phyloP scores from a whole-genome alignment of 345 rosid genomes.

The Carallia pectinifolia region DNA sequence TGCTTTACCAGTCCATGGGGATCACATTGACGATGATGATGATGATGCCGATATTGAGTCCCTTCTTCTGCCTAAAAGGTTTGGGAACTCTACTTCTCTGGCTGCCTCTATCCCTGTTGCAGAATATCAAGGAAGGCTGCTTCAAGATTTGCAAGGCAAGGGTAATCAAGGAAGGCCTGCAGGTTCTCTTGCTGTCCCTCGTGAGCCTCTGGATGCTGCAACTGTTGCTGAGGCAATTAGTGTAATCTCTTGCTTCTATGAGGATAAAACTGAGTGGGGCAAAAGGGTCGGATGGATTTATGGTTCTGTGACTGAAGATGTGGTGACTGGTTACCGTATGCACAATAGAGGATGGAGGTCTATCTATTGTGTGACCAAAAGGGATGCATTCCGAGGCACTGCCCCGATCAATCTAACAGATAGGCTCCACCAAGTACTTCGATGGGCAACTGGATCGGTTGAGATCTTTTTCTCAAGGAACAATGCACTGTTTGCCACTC shows the following conservation, averaged over 20 bases:
- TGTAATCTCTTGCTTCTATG: conserved; percentile 76
- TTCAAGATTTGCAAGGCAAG: conserved; percentile 61
- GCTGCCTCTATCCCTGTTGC: conserved; percentile 72
- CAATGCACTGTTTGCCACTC: conserved; percentile 62
- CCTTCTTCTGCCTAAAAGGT: conserved; percentile 58
- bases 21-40: conserved; percentile 27
- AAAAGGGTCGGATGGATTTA: conserved; percentile 82
- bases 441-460: conserved; percentile 86
- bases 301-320: conserved; percentile 84
- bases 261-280: conserved; percentile 83
- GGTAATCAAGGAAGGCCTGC: conserved; percentile 66
- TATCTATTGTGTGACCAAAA: conserved; percentile 66
- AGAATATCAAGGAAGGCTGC: conserved; percentile 73
- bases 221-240: conserved; percentile 79
- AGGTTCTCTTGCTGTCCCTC: conserved; percentile 73
- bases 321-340: conserved; percentile 76
- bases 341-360: conserved; percentile 92
- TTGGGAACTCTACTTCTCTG: conserved; percentile 61
- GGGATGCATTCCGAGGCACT: conserved; percentile 73
- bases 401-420: conserved; percentile 75
- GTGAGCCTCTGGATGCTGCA: conserved; percentile 80
- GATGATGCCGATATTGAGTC: conserved; percentile 75
- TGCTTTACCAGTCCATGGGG: conserved; percentile 40
- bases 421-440: conserved; percentile 79
- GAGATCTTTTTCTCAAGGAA: conserved; percentile 79